Evolutionary conservation across 2,329 filamentous ascomycete species (phyloP).

Genomic region (Dothistroma septosporum): DNA sequence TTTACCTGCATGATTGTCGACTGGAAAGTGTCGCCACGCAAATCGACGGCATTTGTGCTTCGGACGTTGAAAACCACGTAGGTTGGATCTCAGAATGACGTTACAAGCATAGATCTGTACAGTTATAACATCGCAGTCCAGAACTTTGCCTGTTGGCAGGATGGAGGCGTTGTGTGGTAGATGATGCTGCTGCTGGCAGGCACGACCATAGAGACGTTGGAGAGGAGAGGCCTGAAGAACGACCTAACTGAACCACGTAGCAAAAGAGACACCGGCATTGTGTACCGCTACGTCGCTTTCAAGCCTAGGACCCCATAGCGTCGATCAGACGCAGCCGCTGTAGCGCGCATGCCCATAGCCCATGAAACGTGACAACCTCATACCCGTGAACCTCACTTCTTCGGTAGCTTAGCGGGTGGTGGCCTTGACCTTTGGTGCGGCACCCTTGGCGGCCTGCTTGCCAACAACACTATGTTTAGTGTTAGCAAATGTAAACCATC

Average conservation of each 20-base stretch:
- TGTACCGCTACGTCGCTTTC: constrained; percentile 5
- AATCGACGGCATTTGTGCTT: neutral
- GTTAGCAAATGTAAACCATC: constrained; percentile 9
- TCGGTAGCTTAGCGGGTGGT: constrained; percentile 68
- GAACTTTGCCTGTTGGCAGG: neutral
- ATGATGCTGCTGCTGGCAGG: neutral
- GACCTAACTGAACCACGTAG: neutral
- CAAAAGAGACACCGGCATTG: neutral
- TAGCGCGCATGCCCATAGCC: neutral
- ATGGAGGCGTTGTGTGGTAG: neutral
- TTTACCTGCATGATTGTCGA: neutral
- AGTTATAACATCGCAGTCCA: neutral
- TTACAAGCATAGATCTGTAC: neutral
- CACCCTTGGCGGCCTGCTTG: constrained; percentile 97
- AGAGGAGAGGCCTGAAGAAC: neutral
- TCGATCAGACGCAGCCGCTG: constrained; percentile 2
- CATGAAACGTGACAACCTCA: neutral
- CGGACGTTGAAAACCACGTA: neutral
- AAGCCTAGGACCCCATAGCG: constrained; percentile 4
- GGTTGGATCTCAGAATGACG: neutral
- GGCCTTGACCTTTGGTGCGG: constrained; percentile 76
- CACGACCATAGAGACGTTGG: neutral
- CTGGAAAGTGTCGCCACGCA: neutral
- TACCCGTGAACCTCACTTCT: neutral
- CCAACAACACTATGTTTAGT: constrained; percentile 59